Evolutionary conservation across 345 rosid species (phyloP).

Genomic region (Diplotaxis tenuifolia): DNA sequence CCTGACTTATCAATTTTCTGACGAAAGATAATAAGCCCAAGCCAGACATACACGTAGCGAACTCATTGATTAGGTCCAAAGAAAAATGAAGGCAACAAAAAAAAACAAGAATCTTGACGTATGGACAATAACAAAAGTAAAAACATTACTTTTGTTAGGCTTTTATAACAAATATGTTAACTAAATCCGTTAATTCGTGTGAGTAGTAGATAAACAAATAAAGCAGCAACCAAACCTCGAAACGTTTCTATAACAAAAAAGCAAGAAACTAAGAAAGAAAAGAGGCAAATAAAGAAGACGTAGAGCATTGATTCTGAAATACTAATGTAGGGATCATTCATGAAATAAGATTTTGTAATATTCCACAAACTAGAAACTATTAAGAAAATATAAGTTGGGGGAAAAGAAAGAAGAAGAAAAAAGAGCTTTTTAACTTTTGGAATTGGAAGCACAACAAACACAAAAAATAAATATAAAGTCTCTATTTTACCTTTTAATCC

Average conservation of each 20-base stretch:
- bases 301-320: constrained; percentile 33
- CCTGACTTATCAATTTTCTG: constrained; percentile 33
- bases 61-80: constrained; percentile 32
- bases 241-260: constrained; percentile 26
- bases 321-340: constrained; percentile 24
- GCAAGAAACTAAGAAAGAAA: constrained; percentile 21
- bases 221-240: not conserved
- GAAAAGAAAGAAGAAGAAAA: not conserved
- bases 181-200: not conserved
- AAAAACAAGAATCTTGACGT: not conserved
- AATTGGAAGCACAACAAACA: constrained; percentile 28
- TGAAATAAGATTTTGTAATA: constrained; percentile 37
- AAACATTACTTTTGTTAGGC: not conserved
- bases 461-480: constrained; percentile 17
- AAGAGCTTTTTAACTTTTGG: constrained; percentile 32
- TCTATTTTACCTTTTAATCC: constrained; percentile 28
- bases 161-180: not conserved
- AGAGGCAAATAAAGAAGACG: constrained; percentile 29
- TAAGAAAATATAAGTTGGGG: not conserved
- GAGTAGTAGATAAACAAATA: not conserved
- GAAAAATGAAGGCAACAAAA: not conserved
- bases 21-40: constrained; percentile 33
- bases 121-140: not conserved
- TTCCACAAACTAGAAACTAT: constrained; percentile 10
- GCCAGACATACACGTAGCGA: constrained; percentile 20